These are phyloP conservation scores for Backusella circina DNA, from an alignment of 192 early-diverging fungal genomes.

Conservation along the genomic window DNA sequence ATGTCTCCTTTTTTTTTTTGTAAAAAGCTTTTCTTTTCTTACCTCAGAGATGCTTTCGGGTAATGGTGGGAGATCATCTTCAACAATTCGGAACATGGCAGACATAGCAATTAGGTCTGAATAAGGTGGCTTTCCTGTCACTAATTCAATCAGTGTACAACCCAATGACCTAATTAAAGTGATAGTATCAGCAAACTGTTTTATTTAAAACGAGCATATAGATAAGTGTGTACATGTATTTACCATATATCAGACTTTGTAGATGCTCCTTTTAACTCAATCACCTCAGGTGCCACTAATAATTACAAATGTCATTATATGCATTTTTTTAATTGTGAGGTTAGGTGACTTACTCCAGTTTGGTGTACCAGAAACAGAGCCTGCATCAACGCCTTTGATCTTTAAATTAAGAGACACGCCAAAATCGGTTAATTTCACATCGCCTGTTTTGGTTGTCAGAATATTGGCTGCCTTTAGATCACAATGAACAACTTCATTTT, in stretches of 20 bases:
- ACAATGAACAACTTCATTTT: constrained; percentile 86
- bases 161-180: constrained; percentile 66
- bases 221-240: background rate
- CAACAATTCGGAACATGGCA: constrained; percentile 92
- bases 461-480: constrained; percentile 98
- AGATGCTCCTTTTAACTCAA: constrained; percentile 86
- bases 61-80: constrained; percentile 84
- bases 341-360: constrained; percentile 63
- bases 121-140: constrained; percentile 93
- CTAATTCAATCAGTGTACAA: constrained; percentile 90
- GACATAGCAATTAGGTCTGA: constrained; percentile 81
- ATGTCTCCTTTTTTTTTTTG: background rate
- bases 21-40: background rate
- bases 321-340: background rate
- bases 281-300: constrained; percentile 82
- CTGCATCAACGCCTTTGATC: constrained; percentile 60
- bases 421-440: constrained; percentile 95
- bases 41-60: constrained; percentile 72
- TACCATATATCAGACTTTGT: constrained; percentile 92
- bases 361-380: constrained; percentile 75
- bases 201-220: background rate
- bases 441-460: constrained; percentile 91
- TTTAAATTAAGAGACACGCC: constrained; percentile 90
- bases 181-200: constrained; percentile 12
- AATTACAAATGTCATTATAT: background rate